Conservation (phyloP, 768 basidiomycete species). For the Mycena vitilis region DNA sequence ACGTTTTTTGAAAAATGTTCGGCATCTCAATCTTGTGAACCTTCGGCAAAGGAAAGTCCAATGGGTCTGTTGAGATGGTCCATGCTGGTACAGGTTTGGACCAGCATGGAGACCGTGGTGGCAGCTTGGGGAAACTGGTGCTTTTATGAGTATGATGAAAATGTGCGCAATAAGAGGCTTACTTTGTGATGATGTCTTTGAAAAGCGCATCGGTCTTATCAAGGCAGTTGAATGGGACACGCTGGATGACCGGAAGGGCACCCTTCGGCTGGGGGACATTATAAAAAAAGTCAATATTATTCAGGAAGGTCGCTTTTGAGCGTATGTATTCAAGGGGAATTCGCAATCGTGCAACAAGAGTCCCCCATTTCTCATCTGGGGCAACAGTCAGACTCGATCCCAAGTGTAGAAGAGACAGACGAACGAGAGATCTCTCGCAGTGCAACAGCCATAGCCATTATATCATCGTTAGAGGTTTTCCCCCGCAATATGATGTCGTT, state of each 20-base stretch:
- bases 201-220: neutral
- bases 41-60: neutral
- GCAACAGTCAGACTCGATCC: no score
- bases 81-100: neutral
- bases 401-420: no score
- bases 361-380: neutral
- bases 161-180: neutral
- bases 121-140: neutral
- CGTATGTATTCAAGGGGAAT: neutral
- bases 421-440: no score
- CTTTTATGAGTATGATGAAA: no score
- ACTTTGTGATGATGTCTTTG: neutral
- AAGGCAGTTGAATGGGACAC: neutral
- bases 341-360: neutral
- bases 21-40: neutral
- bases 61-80: neutral
- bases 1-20: neutral
- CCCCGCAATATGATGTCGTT: no score
- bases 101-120: neutral
- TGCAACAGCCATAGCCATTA: no score
- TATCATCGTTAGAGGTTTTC: no score
- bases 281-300: neutral
- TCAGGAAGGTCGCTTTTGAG: neutral
- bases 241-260: neutral
- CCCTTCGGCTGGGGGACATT: neutral